Conservation (phyloP, 2,329 filamentous ascomycete genomes). For the Penicillium expansum region DNA sequence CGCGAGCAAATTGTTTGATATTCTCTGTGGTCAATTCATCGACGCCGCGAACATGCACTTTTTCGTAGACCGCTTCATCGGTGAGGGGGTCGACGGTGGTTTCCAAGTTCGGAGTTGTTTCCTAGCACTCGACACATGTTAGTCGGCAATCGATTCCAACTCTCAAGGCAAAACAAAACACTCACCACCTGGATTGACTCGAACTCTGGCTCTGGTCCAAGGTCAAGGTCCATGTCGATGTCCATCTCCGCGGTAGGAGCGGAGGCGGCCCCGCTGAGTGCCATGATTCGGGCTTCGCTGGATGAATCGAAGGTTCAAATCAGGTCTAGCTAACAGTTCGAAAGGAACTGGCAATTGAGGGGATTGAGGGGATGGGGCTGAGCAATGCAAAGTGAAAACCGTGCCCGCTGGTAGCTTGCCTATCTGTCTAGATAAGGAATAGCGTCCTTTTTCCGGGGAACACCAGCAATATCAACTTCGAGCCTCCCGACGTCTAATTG, state of each 20-base stretch:
- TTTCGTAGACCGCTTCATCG: conserved; percentile 49
- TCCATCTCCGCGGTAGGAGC: conserved; percentile 54
- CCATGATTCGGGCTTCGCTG: conserved; percentile 6
- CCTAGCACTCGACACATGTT: conserved; percentile 18
- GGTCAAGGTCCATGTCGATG: conserved; percentile 69
- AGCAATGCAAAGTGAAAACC: conserved; percentile 4
- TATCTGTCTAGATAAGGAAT: conserved; percentile 7
- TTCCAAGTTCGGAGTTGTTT: conserved; percentile 23
- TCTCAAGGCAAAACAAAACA: background rate
- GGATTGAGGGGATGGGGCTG: background rate
- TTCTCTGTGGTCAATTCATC: conserved; percentile 77
- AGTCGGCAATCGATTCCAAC: background rate
- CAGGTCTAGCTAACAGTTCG: background rate
- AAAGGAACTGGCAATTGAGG: background rate
- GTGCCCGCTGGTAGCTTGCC: conserved; percentile 7
- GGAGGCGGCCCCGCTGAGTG: conserved; percentile 7
- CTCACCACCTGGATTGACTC: conserved; percentile 37
- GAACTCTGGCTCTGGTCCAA: conserved; percentile 49
- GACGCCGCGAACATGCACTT: conserved; percentile 81
- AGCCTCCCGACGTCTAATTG: background rate
- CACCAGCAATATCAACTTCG: background rate
- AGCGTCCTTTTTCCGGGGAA: conserved; percentile 6
- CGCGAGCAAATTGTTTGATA: conserved; percentile 69
- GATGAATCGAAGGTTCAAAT: background rate
- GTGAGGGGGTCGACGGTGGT: conserved; percentile 27